Percentiles rank a stretch among this genome's conserved stretches.
Evolutionary conservation across 2,329 filamentous ascomycete genomes (phyloP).

Genomic region (Plenodomus tracheiphilus): DNA sequence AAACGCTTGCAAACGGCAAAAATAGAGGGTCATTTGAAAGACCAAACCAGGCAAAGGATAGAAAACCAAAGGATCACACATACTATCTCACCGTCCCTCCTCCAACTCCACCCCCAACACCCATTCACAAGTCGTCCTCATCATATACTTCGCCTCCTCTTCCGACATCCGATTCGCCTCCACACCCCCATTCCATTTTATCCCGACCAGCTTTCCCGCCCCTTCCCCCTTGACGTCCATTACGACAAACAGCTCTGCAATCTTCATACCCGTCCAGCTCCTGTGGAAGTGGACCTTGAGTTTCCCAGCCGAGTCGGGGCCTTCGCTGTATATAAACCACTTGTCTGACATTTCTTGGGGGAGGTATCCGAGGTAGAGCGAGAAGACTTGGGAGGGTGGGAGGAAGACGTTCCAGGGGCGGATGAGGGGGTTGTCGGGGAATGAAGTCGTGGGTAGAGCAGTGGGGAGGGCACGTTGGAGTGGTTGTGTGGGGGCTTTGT

Average conservation of each 20-base stretch:
- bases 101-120: slow-evolving; percentile 43
- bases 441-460: slow-evolving; percentile 22
- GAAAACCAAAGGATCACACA: no score
- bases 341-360: slow-evolving; percentile 30
- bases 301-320: slow-evolving; percentile 37
- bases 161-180: slow-evolving; percentile 32
- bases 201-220: slow-evolving; percentile 39
- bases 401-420: slow-evolving; percentile 39
- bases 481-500: neutral
- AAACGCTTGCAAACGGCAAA: no score
- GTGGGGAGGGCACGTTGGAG: slow-evolving; percentile 14
- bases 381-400: slow-evolving; percentile 32
- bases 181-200: slow-evolving; percentile 39
- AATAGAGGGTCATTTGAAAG: no score
- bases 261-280: slow-evolving; percentile 38
- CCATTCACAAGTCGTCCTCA: slow-evolving; percentile 27
- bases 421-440: slow-evolving; percentile 22
- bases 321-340: slow-evolving; percentile 42
- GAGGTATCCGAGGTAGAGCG: slow-evolving; percentile 34
- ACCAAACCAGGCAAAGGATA: no score
- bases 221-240: slow-evolving; percentile 41
- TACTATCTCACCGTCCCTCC: slow-evolving; percentile 62
- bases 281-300: slow-evolving; percentile 41
- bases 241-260: slow-evolving; percentile 40
- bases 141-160: slow-evolving; percentile 35